Conservation (phyloP, 345 rosid genomes). For the Citrus mangshanensis region DNA sequence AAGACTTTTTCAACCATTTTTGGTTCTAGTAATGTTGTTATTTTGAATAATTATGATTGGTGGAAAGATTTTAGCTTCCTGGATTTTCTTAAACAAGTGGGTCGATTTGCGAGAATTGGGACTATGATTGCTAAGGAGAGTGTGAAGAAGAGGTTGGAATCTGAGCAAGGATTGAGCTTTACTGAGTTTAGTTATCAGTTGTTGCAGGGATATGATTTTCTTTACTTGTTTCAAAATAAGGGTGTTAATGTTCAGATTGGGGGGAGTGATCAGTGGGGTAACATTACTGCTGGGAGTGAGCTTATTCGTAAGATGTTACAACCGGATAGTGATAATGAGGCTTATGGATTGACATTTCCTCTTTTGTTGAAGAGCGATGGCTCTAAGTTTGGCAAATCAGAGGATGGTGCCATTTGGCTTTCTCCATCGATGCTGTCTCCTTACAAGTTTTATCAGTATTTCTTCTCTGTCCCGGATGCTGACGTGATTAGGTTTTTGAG, state of each 20-base stretch:
- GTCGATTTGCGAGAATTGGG: conserved; percentile 81
- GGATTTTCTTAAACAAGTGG: conserved; percentile 79
- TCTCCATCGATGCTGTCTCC: conserved; percentile 73
- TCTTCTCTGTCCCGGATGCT: conserved; percentile 83
- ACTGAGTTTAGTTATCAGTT: conserved; percentile 93
- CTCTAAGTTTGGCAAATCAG: conserved; percentile 93
- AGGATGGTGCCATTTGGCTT: conserved; percentile 98
- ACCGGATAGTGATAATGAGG: conserved; percentile 47
- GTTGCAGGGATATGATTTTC: conserved; percentile 85
- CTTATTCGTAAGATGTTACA: conserved; percentile 76
- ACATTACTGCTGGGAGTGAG: conserved; percentile 91
- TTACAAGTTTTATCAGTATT: conserved; percentile 90
- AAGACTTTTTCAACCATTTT: conserved; percentile 47
- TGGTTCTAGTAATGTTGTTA: conserved; percentile 19
- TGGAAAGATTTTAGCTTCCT: conserved; percentile 82
- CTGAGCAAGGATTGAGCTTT: conserved; percentile 94
- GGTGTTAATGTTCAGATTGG: conserved; percentile 90
- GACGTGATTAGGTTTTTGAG: conserved; percentile 79
- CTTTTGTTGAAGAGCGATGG: conserved; percentile 86
- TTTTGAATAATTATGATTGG: conserved; percentile 91
- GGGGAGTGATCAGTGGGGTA: conserved; percentile 99
- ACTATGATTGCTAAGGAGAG: conserved; percentile 88
- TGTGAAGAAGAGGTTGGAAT: conserved; percentile 87
- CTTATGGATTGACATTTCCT: conserved; percentile 87
- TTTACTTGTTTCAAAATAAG: conserved; percentile 60